Percentiles rank a stretch among this genome's conserved stretches.
phyloP scores from a whole-genome alignment of 2,329 filamentous ascomycete species.

The Trichophaea hybrida region DNA sequence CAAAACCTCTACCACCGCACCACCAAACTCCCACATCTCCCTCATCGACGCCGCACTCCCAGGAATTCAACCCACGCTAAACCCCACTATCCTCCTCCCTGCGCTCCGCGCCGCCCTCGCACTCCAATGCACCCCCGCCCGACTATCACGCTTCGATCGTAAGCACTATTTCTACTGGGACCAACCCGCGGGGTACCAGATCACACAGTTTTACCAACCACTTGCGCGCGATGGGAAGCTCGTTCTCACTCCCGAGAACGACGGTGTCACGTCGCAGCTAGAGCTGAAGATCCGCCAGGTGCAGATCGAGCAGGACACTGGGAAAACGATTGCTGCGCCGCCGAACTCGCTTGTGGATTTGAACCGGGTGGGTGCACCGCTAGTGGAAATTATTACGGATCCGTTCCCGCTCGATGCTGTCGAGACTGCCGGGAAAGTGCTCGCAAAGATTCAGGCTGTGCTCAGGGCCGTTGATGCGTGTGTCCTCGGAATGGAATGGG shows the following conservation, averaged over 20 bases:
- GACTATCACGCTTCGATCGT: slow-evolving; percentile 70
- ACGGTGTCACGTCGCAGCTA: slow-evolving; percentile 57
- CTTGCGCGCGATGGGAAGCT: slow-evolving; percentile 57
- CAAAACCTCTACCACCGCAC: slow-evolving; percentile 47
- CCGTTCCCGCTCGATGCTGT: slow-evolving; percentile 36
- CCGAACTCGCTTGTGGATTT: slow-evolving; percentile 68
- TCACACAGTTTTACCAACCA: slow-evolving; percentile 82
- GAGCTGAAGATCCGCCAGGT: slow-evolving; percentile 84
- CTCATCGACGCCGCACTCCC: slow-evolving; percentile 82
- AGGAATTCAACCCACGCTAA: slow-evolving; percentile 74
- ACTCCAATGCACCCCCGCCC: slow-evolving; percentile 64
- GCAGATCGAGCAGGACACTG: slow-evolving; percentile 91
- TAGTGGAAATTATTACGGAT: slow-evolving; percentile 89
- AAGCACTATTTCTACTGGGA: slow-evolving; percentile 99
- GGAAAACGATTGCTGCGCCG: slow-evolving; percentile 73
- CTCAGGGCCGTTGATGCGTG: slow-evolving; percentile 71
- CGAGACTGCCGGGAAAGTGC: slow-evolving; percentile 74
- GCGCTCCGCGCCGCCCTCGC: slow-evolving; percentile 82
- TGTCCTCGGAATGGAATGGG: slow-evolving; percentile 82
- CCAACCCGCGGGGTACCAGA: slow-evolving; percentile 90
- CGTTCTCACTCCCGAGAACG: slow-evolving; percentile 44
- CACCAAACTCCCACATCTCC: slow-evolving; percentile 74
- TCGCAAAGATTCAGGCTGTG: slow-evolving; percentile 73
- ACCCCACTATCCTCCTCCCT: slow-evolving; percentile 67
- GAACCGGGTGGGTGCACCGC: slow-evolving; percentile 77